phyloP scores from a whole-genome alignment of 2,329 filamentous ascomycete species.

The Penicillium sp. region DNA sequence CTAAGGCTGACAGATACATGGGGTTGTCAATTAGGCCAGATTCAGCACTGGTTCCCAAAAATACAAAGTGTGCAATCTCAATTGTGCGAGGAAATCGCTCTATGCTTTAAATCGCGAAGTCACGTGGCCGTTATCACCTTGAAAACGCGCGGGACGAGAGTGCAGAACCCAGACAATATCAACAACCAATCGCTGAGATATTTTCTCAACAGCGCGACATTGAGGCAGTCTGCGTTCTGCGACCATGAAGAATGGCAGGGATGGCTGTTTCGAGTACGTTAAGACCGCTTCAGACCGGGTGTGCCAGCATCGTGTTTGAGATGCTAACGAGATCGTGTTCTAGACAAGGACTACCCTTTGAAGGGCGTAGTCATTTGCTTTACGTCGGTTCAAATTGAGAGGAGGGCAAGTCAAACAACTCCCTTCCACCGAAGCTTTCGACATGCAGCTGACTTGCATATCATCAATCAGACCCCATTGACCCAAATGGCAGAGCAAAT shows the following conservation, averaged over 20 bases:
- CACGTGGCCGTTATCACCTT: slow-evolving; percentile 21
- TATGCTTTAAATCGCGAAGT: neutral
- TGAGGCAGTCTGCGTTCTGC: neutral
- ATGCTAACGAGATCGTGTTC: slow-evolving; percentile 19
- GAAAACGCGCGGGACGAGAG: slow-evolving; percentile 18
- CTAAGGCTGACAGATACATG: too few species aligned
- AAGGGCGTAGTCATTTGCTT: slow-evolving; percentile 79
- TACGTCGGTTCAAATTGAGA: slow-evolving; percentile 78
- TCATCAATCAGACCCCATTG: slow-evolving; percentile 40
- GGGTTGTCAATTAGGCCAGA: too few species aligned
- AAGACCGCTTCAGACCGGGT: neutral
- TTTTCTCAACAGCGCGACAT: neutral
- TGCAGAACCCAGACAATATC: neutral
- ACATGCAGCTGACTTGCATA: slow-evolving; percentile 10
- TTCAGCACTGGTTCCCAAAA: too few species aligned
- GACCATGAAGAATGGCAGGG: slow-evolving; percentile 46
- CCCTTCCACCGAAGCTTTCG: neutral
- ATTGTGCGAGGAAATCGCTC: too few species aligned
- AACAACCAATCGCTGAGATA: neutral
- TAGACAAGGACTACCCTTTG: slow-evolving; percentile 65
- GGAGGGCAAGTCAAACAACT: slow-evolving; percentile 59
- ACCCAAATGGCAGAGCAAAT: slow-evolving; percentile 66
- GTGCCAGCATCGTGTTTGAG: neutral
- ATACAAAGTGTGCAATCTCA: too few species aligned
- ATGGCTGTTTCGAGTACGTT: slow-evolving; percentile 38